Evolutionary conservation across 768 basidiomycete genomes (phyloP).

Genomic region (Tylopilus vinaceipallidus): DNA sequence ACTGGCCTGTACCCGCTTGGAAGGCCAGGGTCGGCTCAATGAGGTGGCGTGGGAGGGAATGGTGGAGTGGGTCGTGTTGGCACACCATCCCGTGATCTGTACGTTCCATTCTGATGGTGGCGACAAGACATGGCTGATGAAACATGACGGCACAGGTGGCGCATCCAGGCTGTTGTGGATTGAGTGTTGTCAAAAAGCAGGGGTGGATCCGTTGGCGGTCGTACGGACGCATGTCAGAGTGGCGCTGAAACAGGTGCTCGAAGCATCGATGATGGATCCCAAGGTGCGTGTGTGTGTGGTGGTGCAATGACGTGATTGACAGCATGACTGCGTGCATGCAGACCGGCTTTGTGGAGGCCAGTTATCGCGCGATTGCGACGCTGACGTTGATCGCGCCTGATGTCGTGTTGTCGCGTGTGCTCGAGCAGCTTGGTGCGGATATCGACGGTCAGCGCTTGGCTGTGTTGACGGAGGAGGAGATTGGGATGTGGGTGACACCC

Average conservation of each 20-base stretch:
- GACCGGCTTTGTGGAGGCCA: slow-evolving; percentile 61
- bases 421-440: slow-evolving; percentile 64
- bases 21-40: slow-evolving; percentile 38
- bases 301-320: too few species aligned
- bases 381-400: slow-evolving; percentile 78
- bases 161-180: slow-evolving; percentile 55
- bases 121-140: not conserved
- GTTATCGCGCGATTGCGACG: slow-evolving; percentile 71
- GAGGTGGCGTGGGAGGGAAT: slow-evolving; percentile 43
- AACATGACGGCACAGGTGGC: slow-evolving; percentile 12
- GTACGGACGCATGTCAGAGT: slow-evolving; percentile 49
- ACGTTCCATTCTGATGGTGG: slow-evolving; percentile 21
- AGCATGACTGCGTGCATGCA: slow-evolving; percentile 15
- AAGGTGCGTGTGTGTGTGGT: slow-evolving; percentile 38
- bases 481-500: slow-evolving; percentile 84
- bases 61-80: slow-evolving; percentile 58
- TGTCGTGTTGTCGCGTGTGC: slow-evolving; percentile 61
- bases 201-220: slow-evolving; percentile 63
- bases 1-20: slow-evolving; percentile 48
- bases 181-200: slow-evolving; percentile 70
- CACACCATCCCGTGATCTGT: slow-evolving; percentile 72
- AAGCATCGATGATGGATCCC: slow-evolving; percentile 42
- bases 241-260: slow-evolving; percentile 49
- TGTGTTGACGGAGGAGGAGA: slow-evolving; percentile 65
- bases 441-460: slow-evolving; percentile 62